Conservation (phyloP, 192 early-diverging fungal genomes). For the Diversispora epigaea region DNA sequence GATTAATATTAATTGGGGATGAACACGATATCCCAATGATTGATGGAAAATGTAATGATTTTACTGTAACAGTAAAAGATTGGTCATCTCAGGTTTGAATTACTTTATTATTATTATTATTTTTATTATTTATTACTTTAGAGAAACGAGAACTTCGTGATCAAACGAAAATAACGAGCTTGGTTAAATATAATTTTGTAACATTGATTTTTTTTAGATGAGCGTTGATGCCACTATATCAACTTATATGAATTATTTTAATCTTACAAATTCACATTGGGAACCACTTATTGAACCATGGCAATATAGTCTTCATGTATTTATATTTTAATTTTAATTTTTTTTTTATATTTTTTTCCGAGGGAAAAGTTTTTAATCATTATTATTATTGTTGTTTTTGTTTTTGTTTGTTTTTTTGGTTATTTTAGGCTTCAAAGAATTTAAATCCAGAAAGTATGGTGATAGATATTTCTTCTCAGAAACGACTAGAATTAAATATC, state of each 20-base stretch:
- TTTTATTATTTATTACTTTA: slow-evolving; percentile 4
- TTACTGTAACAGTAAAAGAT: slow-evolving; percentile 75
- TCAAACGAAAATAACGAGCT: no score
- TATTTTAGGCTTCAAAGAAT: slow-evolving; percentile 36
- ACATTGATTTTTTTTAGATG: slow-evolving; percentile 33
- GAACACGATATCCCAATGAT: slow-evolving; percentile 91
- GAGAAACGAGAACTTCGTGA: no score
- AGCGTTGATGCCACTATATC: slow-evolving; percentile 65
- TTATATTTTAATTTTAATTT: not conserved
- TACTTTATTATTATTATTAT: not conserved
- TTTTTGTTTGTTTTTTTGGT: no score
- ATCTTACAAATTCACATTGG: slow-evolving; percentile 98
- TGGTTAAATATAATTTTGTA: not conserved
- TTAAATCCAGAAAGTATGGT: slow-evolving; percentile 42
- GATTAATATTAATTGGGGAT: slow-evolving; percentile 89
- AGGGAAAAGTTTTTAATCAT: no score
- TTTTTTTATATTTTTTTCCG: not conserved
- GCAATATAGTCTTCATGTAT: slow-evolving; percentile 63
- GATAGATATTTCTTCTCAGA: slow-evolving; percentile 68
- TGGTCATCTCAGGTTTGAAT: slow-evolving; percentile 74
- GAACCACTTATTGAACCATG: slow-evolving; percentile 94
- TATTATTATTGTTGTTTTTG: no score
- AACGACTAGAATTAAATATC: slow-evolving; percentile 81
- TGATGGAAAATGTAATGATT: slow-evolving; percentile 78
- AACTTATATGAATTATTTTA: slow-evolving; percentile 89